These are phyloP conservation scores for Penicillium coprophilum DNA, from an alignment of 495 filamentous ascomycete species.

Conservation along the genomic window DNA sequence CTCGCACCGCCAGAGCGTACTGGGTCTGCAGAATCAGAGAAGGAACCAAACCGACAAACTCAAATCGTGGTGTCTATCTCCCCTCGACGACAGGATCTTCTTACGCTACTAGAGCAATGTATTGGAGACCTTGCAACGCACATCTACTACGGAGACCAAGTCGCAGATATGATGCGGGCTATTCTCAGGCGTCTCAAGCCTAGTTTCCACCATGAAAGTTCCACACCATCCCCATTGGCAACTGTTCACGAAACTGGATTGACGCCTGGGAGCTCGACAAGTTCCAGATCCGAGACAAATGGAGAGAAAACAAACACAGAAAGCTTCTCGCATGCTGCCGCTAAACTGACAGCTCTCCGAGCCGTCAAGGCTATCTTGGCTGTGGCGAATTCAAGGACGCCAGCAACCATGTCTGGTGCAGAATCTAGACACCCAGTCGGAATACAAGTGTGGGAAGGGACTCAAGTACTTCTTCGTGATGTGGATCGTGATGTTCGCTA, in stretches of 20 bases:
- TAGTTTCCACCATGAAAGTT: slow-evolving; percentile 42
- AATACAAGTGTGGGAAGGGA: slow-evolving; percentile 84
- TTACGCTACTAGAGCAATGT: slow-evolving; percentile 67
- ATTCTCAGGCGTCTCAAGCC: slow-evolving; percentile 77
- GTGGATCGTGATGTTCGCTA: slow-evolving; percentile 70
- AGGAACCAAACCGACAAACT: slow-evolving; percentile 15
- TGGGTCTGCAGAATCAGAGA: slow-evolving; percentile 23
- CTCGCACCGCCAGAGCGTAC: slow-evolving; percentile 60
- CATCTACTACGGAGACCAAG: slow-evolving; percentile 91
- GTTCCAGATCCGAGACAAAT: slow-evolving; percentile 15
- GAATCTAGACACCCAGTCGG: slow-evolving; percentile 71
- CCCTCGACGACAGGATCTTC: slow-evolving; percentile 50
- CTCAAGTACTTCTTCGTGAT: slow-evolving; percentile 84
- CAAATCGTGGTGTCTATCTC: slow-evolving; percentile 37
- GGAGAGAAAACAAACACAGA: slow-evolving; percentile 41
- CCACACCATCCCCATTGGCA: slow-evolving; percentile 33
- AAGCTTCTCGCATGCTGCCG: slow-evolving; percentile 67
- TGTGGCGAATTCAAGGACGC: slow-evolving; percentile 68
- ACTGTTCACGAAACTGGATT: slow-evolving; percentile 41
- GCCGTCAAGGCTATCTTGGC: slow-evolving; percentile 76
- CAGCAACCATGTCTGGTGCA: slow-evolving; percentile 57
- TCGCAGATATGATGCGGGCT: slow-evolving; percentile 83
- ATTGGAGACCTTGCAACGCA: slow-evolving; percentile 88
- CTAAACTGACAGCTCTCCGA: slow-evolving; percentile 73
- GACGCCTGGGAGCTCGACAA: slow-evolving; percentile 8